phyloP scores from a whole-genome alignment of 2,329 filamentous ascomycete species.

The Fusarium continuum region DNA sequence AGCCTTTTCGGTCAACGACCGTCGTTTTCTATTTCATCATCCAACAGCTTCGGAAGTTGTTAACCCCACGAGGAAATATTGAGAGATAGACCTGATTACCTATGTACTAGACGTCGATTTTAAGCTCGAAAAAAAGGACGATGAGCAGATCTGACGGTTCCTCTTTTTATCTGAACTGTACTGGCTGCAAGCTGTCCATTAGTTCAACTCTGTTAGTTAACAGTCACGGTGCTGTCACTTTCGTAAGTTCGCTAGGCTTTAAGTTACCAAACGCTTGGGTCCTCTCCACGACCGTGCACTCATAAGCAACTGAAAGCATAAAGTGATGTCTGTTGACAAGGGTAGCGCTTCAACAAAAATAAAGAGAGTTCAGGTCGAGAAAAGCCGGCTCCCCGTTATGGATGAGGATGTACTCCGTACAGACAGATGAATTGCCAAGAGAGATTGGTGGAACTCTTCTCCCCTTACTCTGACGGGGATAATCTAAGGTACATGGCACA shows the following conservation, averaged over 20 bases:
- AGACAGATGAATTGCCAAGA: background rate
- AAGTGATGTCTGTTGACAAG: background rate
- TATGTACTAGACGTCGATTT: background rate
- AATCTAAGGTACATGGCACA: background rate
- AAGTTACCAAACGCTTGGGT: constrained; percentile 25
- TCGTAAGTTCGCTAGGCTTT: constrained; percentile 2
- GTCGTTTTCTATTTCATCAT: background rate
- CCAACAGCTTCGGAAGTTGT: background rate
- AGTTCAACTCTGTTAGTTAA: constrained; percentile 2
- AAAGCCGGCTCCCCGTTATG: constrained; percentile 24
- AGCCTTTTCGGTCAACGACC: background rate
- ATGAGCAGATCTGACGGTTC: background rate
- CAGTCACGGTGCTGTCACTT: background rate
- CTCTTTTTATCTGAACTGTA: background rate
- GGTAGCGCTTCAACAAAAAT: constrained; percentile 12
- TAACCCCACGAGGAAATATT: background rate
- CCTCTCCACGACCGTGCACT: background rate
- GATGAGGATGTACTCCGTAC: background rate
- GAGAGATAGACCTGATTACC: background rate
- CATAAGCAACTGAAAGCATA: background rate
- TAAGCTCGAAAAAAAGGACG: background rate
- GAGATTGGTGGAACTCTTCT: background rate
- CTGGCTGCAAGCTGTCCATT: background rate
- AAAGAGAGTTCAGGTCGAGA: constrained; percentile 12
- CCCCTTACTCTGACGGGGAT: background rate